These are phyloP conservation scores for Plasmopara muralis DNA, from an alignment of 352 stramenopile genomes.

Conservation along the genomic window DNA sequence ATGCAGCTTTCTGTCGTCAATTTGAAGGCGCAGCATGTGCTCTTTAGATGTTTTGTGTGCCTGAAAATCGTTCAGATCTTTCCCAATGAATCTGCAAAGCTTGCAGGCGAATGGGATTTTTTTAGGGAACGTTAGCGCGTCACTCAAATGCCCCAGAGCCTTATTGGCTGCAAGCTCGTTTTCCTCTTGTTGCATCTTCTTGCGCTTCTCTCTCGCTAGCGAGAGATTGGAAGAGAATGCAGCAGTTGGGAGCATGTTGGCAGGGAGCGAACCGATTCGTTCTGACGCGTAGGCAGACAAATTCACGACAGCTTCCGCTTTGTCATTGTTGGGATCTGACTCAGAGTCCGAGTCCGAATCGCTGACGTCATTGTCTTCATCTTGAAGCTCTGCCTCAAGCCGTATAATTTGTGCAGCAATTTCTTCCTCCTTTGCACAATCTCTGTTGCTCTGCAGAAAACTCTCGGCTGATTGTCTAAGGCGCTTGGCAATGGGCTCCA, in stretches of 20 bases:
- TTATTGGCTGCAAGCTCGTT: slow-evolving; percentile 23
- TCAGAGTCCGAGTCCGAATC: slow-evolving; percentile 24
- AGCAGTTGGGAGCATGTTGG: slow-evolving; percentile 42
- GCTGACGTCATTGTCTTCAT: slow-evolving; percentile 22
- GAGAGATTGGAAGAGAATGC: slow-evolving; percentile 19
- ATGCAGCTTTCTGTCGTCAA: slow-evolving; percentile 25
- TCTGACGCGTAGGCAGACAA: slow-evolving; percentile 63
- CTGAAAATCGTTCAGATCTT: slow-evolving; percentile 57
- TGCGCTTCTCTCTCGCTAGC: slow-evolving; percentile 36
- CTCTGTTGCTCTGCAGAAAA: slow-evolving; percentile 29
- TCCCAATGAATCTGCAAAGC: slow-evolving; percentile 69
- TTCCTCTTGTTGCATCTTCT: slow-evolving; percentile 25
- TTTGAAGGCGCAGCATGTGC: slow-evolving; percentile 37
- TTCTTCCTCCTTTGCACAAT: slow-evolving; percentile 29
- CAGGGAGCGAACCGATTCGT: slow-evolving; percentile 53
- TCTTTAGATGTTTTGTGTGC: slow-evolving; percentile 40
- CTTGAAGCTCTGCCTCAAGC: slow-evolving; percentile 64
- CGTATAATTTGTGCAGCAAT: slow-evolving; percentile 59
- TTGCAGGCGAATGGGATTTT: slow-evolving; percentile 81
- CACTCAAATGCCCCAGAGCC: slow-evolving; percentile 29
- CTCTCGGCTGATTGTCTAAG: slow-evolving; percentile 71
- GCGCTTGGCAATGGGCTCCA: slow-evolving; percentile 81
- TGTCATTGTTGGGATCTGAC: slow-evolving; percentile 19
- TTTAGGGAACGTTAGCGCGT: slow-evolving; percentile 55
- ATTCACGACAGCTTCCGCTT: slow-evolving; percentile 37